Evolutionary conservation across 805 yeast species (phyloP), one percentile per base, ranked within the genome.

Genomic region (Helenozyma rhizophorensis): DNA sequence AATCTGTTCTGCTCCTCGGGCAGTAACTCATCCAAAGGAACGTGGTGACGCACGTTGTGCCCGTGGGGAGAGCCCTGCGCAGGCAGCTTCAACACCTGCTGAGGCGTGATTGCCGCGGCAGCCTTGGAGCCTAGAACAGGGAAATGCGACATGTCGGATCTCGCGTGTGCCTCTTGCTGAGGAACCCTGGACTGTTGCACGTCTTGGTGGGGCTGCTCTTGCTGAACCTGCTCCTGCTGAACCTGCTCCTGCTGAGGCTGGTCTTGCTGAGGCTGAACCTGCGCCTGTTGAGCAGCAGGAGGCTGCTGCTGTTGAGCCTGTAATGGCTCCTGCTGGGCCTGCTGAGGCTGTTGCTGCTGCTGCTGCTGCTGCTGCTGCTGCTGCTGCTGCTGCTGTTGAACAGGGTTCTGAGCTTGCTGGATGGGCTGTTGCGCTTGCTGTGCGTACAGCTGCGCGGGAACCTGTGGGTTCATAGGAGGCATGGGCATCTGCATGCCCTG

Each of bases 1-100:
- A 78, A 66, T 45, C 77, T 72, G 43, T 76, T 80, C 54, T 80
- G 80, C 53, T 83, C 89, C 50, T 82, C 90, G 6, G 83, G 84
- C 25, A 82, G 67, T 50, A 81, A 61, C 18, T 68, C 70, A 47
- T 62, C 51, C 15, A 35, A 40, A 2, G 42, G 33, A 13, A 30
- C 35, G 21, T 39, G 42, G 14, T 42, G 51, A 28, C 47, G 53
- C 23, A 23, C 59, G 25, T 53, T 58, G 34, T 56, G 60, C n/a
- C n/a, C n/a, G n/a, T n/a, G n/a, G n/a, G n/a, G n/a, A n/a, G n/a
- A n/a, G n/a, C n/a, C n/a, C 23, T 42, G 34, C 21, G 11, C 21
- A 7, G n/a, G 25, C 27, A 23, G 23, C 14, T 29, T 32, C 14
- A 23, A 23, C n/a, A 13, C 4, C 15, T 23, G 14, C 14, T 27